Percentiles rank a stretch among this genome's conserved stretches.
phyloP scores from a whole-genome alignment of 345 rosid genomes.

The Kandelia obovata region DNA sequence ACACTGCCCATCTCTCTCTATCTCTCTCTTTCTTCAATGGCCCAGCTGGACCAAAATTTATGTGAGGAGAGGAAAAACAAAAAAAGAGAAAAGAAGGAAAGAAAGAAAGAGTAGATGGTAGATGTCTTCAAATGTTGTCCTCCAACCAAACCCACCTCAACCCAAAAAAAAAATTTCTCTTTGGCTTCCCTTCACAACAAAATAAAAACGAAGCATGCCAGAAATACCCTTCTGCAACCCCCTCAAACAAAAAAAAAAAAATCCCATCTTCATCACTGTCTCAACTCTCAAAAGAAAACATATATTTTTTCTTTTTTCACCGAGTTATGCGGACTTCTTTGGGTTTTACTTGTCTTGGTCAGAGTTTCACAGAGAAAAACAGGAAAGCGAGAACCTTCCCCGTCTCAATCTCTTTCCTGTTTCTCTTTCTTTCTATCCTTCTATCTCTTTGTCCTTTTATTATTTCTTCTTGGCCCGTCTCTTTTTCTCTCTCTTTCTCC shows the following conservation, averaged over 20 bases:
- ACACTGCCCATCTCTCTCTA: conserved; percentile 28
- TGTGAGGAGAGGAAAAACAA: conserved; percentile 15
- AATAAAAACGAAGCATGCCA: conserved; percentile 28
- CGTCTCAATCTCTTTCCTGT: conserved; percentile 19
- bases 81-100: conserved; percentile 12
- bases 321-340: conserved; percentile 80
- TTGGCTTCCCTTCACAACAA: conserved; percentile 11
- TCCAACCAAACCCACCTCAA: conserved; percentile 59
- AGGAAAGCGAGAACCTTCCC: conserved; percentile 57
- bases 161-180: not conserved
- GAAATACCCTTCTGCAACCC: conserved; percentile 75
- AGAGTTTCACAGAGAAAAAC: conserved; percentile 64
- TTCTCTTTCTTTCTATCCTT: not conserved
- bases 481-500: not conserved
- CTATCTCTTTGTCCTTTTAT: not conserved
- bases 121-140: conserved; percentile 32
- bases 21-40: conserved; percentile 40
- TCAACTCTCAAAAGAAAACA: conserved; percentile 29
- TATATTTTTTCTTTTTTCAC: conserved; percentile 35
- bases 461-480: not conserved
- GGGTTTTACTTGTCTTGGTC: conserved; percentile 80
- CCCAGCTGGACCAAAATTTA: conserved; percentile 59
- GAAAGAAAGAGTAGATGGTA: conserved; percentile 11
- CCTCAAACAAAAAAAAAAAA: conserved; percentile 33
- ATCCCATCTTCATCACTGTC: conserved; percentile 63